A percentile compares a stretch with the other conserved stretches of the same genome.
Evolutionary conservation across 202 grass and related monocot genomes (phyloP).

Genomic region (Setaria italica): DNA sequence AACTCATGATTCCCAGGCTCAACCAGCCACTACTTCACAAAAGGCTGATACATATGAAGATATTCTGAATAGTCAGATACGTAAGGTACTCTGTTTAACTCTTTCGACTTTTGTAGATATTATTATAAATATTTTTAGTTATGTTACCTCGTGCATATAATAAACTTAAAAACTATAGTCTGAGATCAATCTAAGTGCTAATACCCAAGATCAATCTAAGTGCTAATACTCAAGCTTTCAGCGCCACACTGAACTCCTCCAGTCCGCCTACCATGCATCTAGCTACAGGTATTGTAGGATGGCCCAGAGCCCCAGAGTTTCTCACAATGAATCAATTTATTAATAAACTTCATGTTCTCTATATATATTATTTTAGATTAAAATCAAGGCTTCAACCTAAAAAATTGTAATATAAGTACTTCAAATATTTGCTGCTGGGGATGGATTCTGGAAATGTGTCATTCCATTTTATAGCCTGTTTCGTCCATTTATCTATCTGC

Average conservation of each 20-base stretch:
- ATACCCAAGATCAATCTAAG: neutral
- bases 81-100: conserved; percentile 68
- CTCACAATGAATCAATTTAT: neutral
- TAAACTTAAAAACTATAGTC: conserved; percentile 5
- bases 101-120: conserved; percentile 29
- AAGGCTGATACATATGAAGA: conserved; percentile 68
- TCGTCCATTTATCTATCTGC: conserved; percentile 17
- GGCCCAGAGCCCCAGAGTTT: neutral
- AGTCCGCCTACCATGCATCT: neutral
- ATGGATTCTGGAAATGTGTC: conserved; percentile 3
- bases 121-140: conserved; percentile 7
- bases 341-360: conserved; percentile 12
- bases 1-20: conserved; percentile 52
- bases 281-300: conserved; percentile 26
- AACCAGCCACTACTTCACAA: conserved; percentile 44
- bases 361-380: conserved; percentile 25
- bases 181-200: neutral
- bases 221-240: neutral
- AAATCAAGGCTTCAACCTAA: neutral
- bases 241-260: neutral
- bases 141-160: neutral
- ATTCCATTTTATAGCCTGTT: conserved; percentile 14
- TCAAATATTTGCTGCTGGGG: conserved; percentile 1
- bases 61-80: conserved; percentile 86
- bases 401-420: neutral